A percentile compares a stretch with the other conserved stretches of the same genome.
These are phyloP conservation scores for Ochromonas danica DNA, from an alignment of 108 stramenopile genomes.

Conservation along the genomic window DNA sequence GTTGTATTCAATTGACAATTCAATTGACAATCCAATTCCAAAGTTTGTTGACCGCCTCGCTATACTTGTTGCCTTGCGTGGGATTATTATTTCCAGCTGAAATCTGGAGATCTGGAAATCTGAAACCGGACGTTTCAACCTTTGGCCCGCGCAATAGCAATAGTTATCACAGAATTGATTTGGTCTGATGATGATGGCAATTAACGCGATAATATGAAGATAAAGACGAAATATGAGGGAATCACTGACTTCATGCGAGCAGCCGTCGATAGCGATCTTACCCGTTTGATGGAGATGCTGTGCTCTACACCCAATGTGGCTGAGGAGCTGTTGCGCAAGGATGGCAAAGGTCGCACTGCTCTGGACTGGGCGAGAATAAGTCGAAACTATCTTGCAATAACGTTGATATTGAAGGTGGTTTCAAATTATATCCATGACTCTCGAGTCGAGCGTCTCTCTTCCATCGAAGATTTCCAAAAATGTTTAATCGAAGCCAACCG, in stretches of 20 bases:
- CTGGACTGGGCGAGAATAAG: constrained; percentile 28
- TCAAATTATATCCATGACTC: neutral
- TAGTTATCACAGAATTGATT: too few relatives aligned
- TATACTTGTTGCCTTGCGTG: too few relatives aligned
- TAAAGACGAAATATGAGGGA: neutral
- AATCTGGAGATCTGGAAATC: too few relatives aligned
- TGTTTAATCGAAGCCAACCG: neutral
- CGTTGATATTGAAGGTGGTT: neutral
- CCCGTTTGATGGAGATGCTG: neutral
- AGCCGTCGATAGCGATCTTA: neutral
- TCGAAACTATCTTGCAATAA: constrained; percentile 1
- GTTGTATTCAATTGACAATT: too few relatives aligned
- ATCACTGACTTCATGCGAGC: neutral
- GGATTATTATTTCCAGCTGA: too few relatives aligned
- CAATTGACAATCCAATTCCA: too few relatives aligned
- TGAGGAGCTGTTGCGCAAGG: neutral
- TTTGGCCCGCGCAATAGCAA: too few relatives aligned
- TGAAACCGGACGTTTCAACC: too few relatives aligned
- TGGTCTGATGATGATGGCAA: too few relatives aligned
- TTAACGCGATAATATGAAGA: neutral
- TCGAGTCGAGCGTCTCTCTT: neutral
- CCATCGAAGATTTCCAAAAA: neutral
- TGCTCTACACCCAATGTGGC: neutral
- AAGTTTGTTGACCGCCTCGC: too few relatives aligned
- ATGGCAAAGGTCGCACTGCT: constrained; percentile 10